Evolutionary conservation across 495 filamentous ascomycete species (phyloP).

Genomic region (Paragyromitra xinjiangensis): DNA sequence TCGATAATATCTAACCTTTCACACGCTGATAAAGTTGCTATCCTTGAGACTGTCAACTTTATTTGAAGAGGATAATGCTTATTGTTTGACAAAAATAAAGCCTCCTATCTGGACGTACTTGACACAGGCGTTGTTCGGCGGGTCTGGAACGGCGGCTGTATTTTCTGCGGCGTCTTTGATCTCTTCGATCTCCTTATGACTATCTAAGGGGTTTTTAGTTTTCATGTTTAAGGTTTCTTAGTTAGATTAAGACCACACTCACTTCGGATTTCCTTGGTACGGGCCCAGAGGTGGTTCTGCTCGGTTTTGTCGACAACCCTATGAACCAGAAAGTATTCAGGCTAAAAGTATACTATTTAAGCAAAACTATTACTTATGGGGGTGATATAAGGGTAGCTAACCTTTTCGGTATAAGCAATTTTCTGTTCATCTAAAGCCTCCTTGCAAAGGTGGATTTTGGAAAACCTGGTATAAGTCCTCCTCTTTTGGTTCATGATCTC

Average conservation of each 20-base stretch:
- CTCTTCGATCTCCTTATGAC: conserved; percentile 51
- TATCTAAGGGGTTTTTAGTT: conserved; percentile 24
- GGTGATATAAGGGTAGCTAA: conserved; percentile 15
- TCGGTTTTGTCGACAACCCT: conserved; percentile 54
- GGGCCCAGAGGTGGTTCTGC: conserved; percentile 53
- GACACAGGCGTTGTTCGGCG: conserved; percentile 32
- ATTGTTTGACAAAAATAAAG: conserved; percentile 5
- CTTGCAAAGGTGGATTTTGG: conserved; percentile 53
- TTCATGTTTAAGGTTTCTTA: not conserved
- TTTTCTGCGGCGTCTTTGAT: conserved; percentile 49
- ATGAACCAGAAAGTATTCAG: conserved; percentile 54
- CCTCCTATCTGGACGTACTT: conserved; percentile 54
- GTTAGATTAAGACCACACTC: conserved; percentile 27
- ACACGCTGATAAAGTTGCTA: not conserved
- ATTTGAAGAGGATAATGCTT: not conserved
- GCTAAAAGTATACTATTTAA: conserved; percentile 30
- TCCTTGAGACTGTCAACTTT: not conserved
- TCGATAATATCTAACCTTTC: not conserved
- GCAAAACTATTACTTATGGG: not conserved
- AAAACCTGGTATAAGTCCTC: conserved; percentile 54
- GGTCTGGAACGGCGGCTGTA: conserved; percentile 36
- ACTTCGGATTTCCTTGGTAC: conserved; percentile 57
- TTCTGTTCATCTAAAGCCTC: conserved; percentile 55
- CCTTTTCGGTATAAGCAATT: conserved; percentile 54
- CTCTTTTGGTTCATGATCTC: conserved; percentile 13